Conservation (phyloP, 768 basidiomycete species). For the Tricholomella constricta region DNA sequence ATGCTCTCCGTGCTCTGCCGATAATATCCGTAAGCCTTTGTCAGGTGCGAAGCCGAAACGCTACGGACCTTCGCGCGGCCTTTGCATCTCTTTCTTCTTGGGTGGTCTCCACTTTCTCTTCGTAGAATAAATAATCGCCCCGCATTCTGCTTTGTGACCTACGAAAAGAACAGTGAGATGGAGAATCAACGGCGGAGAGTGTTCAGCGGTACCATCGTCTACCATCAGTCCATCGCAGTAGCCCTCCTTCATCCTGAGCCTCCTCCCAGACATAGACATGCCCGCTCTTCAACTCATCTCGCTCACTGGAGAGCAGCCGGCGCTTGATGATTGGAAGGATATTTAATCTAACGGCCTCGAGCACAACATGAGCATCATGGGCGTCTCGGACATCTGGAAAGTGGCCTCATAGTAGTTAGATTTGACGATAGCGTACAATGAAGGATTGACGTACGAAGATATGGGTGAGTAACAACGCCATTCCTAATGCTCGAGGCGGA, state of each 20-base stretch:
- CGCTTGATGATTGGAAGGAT: constrained; percentile 72
- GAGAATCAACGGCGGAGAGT: background rate
- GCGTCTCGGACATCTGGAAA: constrained; percentile 72
- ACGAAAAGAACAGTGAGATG: background rate
- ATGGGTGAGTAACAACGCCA: constrained; percentile 47
- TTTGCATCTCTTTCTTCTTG: constrained; percentile 79
- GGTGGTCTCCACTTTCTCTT: constrained; percentile 80
- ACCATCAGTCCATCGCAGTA: constrained; percentile 83
- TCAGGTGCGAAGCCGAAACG: background rate
- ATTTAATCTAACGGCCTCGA: constrained; percentile 75
- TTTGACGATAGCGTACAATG: background rate
- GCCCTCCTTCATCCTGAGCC: constrained; percentile 68
- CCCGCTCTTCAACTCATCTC: constrained; percentile 69
- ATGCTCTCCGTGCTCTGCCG: constrained; percentile 55
- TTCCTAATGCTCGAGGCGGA: constrained; percentile 24
- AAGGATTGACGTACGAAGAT: constrained; percentile 39
- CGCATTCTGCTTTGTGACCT: constrained; percentile 89
- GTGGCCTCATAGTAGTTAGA: background rate
- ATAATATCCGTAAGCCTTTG: constrained; percentile 12
- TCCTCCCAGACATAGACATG: constrained; percentile 89
- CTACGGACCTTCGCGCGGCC: constrained; percentile 69
- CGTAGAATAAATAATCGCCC: constrained; percentile 81
- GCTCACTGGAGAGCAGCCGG: constrained; percentile 66
- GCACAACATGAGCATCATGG: constrained; percentile 73
- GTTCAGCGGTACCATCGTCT: constrained; percentile 59